These are phyloP conservation scores for Tetrahymena thermophila DNA, from an alignment of 73 alveolate genomes.

Conservation along the genomic window DNA sequence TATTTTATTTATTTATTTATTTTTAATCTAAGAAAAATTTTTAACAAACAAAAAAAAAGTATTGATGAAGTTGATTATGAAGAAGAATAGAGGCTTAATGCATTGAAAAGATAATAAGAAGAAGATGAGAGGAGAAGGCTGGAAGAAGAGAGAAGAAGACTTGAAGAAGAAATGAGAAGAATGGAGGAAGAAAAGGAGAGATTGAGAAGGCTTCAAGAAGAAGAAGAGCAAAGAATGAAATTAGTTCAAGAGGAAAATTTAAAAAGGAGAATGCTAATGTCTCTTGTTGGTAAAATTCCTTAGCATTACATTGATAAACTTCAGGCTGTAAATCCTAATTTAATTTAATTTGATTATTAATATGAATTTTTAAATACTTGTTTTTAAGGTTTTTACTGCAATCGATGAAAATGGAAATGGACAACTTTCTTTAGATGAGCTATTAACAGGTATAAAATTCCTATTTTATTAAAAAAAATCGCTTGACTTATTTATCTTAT, in stretches of 20 bases:
- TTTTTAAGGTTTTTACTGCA: neutral
- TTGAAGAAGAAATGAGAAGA: neutral
- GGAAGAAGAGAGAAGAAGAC: neutral
- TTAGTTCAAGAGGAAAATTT: neutral
- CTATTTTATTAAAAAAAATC: neutral
- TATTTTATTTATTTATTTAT: too few species aligned
- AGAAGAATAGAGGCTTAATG: neutral
- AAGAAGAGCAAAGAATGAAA: neutral
- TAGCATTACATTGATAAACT: neutral
- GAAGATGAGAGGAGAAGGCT: neutral
- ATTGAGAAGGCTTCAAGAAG: neutral
- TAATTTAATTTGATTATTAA: neutral
- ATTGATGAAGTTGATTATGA: neutral
- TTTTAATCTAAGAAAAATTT: too few species aligned
- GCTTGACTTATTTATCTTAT: neutral
- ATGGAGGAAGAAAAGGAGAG: neutral
- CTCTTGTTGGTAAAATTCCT: neutral
- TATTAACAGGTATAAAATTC: neutral
- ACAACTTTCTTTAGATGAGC: neutral
- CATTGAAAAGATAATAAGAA: neutral
- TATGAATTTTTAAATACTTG: neutral
- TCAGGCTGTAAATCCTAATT: neutral
- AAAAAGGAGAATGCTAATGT: neutral
- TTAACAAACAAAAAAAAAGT: neutral
- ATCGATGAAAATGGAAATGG: neutral